phyloP scores from a whole-genome alignment of 306 rosid genomes.

The Gleditsia sinensis region DNA sequence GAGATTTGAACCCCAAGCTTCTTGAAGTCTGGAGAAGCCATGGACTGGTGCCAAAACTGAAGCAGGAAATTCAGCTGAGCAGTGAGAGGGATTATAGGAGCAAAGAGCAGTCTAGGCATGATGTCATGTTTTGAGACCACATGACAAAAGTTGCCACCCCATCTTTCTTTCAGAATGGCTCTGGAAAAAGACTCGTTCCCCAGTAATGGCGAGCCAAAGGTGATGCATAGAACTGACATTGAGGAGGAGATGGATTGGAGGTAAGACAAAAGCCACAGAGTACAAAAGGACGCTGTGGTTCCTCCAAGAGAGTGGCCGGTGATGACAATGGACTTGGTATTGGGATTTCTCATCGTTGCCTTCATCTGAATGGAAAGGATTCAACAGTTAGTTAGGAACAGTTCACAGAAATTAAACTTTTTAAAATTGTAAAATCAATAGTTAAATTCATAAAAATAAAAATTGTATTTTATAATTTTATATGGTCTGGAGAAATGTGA shows the following conservation, averaged over 20 bases:
- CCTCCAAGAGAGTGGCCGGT: conserved; percentile 91
- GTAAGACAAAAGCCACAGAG: conserved; percentile 69
- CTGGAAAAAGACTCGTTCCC: conserved; percentile 66
- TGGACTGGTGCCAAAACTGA: conserved; percentile 60
- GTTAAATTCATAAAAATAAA: not conserved
- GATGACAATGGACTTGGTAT: conserved; percentile 61
- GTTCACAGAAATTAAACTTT: not conserved
- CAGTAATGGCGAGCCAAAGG: conserved; percentile 76
- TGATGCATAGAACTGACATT: conserved; percentile 58
- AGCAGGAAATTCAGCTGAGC: conserved; percentile 49
- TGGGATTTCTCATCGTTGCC: conserved; percentile 37
- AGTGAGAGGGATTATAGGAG: conserved; percentile 44
- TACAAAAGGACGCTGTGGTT: conserved; percentile 61
- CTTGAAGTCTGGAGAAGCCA: conserved; percentile 41
- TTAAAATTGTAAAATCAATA: not conserved
- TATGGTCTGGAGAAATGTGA: too few relatives aligned
- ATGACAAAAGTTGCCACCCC: conserved; percentile 77
- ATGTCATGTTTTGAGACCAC: conserved; percentile 70
- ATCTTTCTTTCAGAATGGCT: conserved; percentile 67
- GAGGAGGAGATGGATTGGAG: conserved; percentile 45
- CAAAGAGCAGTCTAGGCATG: conserved; percentile 70
- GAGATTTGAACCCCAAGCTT: conserved; percentile 40
- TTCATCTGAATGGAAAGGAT: conserved; percentile 45
- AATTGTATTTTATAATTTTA: not conserved
- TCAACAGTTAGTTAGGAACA: not conserved